A percentile compares a stretch with the other conserved stretches of the same genome.
phyloP scores from a whole-genome alignment of 257 asterid genomes.

The Salvia hispanica region DNA sequence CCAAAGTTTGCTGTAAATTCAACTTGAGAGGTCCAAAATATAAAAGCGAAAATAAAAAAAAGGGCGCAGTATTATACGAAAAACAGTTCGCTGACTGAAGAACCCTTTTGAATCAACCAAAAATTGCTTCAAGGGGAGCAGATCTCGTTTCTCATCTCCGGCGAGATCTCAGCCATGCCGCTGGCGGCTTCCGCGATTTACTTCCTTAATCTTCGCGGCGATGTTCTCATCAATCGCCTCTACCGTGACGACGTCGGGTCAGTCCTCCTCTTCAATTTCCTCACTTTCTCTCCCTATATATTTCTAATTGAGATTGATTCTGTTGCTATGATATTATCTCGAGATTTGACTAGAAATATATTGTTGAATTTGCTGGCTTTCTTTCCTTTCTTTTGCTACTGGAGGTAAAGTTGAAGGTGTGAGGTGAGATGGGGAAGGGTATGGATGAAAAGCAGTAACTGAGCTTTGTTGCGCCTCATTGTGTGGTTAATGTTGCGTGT shows the following conservation, averaged over 20 bases:
- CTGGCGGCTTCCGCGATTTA: constrained; percentile 98
- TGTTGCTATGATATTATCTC: neutral
- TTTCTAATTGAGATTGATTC: constrained; percentile 7
- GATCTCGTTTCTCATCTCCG: constrained; percentile 40
- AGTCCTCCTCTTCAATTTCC: neutral
- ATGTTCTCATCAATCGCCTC: constrained; percentile 98
- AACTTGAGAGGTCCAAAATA: neutral
- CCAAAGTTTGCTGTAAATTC: neutral
- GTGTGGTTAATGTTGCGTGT: constrained; percentile 4
- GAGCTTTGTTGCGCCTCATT: constrained; percentile 24
- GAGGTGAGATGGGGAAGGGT: constrained; percentile 8
- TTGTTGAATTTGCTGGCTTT: neutral
- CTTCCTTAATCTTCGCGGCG: constrained; percentile 97
- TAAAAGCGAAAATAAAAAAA: neutral
- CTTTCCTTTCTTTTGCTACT: constrained; percentile 5
- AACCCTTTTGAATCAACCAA: constrained; percentile 24
- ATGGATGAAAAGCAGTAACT: constrained; percentile 12
- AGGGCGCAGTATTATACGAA: constrained; percentile 25
- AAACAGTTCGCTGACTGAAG: constrained; percentile 36
- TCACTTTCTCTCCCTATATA: neutral
- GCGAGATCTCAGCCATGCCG: constrained; percentile 66
- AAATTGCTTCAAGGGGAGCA: constrained; percentile 28
- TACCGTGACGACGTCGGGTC: constrained; percentile 99
- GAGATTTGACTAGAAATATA: neutral
- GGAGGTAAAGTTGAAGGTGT: constrained; percentile 17